Conservation (phyloP, 2,329 filamentous ascomycete species). For the Alternaria triticimaculans region DNA sequence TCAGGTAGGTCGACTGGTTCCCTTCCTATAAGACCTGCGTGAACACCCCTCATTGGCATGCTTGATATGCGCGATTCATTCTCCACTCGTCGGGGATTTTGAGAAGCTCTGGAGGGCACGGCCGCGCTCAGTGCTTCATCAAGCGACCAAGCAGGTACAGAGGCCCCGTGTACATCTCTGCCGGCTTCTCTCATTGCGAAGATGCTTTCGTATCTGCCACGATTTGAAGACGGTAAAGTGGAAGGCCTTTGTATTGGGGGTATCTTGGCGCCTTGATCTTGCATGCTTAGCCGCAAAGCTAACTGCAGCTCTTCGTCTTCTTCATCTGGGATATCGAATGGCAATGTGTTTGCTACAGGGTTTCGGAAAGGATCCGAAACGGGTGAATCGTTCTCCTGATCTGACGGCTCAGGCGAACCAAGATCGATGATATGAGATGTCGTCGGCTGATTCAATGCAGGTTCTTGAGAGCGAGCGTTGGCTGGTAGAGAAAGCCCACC, state of each 20-base stretch:
- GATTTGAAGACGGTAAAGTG: not conserved
- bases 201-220: not conserved
- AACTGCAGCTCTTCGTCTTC: constrained; percentile 13
- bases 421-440: not conserved
- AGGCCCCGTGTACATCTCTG: not conserved
- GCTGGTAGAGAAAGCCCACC: not conserved
- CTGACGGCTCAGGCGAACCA: not conserved
- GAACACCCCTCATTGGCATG: not conserved
- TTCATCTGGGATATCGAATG: not conserved
- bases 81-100: not conserved
- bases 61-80: not conserved
- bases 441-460: not conserved
- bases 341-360: not conserved
- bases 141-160: constrained; percentile 8
- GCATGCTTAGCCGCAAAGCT: constrained; percentile 21
- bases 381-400: not conserved
- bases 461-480: not conserved
- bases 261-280: not conserved
- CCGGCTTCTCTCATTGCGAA: constrained; percentile 11
- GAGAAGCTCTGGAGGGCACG: not conserved
- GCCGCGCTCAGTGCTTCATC: not conserved
- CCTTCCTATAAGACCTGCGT: not conserved
- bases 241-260: not conserved
- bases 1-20: not conserved
- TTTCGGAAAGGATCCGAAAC: not conserved